phyloP scores from a whole-genome alignment of 2,329 filamentous ascomycete genomes.

The Aureobasidium sp. region DNA sequence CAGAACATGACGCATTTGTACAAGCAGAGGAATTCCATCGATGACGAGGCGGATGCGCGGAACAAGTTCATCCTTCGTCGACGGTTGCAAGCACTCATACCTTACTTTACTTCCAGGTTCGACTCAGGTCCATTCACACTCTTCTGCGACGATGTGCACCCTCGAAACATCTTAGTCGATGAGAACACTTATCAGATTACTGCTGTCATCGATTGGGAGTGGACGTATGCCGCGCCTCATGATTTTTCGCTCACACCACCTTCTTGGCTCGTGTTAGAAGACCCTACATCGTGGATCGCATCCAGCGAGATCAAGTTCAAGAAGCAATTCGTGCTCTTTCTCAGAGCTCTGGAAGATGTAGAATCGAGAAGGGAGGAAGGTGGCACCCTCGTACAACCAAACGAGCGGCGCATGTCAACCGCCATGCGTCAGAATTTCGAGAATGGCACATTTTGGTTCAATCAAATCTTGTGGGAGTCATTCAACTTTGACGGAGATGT shows the following conservation, averaged over 20 bases:
- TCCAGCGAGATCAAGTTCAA: neutral
- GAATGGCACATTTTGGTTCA: neutral
- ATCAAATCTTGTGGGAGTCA: neutral
- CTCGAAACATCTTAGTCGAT: conserved; percentile 22
- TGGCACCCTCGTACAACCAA: too few species aligned
- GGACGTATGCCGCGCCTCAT: conserved; percentile 21
- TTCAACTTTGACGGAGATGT: neutral
- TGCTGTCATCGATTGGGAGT: conserved; percentile 23
- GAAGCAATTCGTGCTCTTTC: neutral
- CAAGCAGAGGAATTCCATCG: conserved; percentile 23
- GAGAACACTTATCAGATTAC: conserved; percentile 18
- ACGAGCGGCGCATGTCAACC: neutral
- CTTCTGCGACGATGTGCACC: conserved; percentile 21
- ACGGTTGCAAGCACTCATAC: conserved; percentile 18
- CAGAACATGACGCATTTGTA: conserved; percentile 23
- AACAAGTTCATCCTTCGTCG: conserved; percentile 23
- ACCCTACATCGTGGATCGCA: neutral
- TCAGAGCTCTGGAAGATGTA: neutral
- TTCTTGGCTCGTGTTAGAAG: neutral
- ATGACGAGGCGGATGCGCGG: conserved; percentile 22
- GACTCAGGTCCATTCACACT: neutral
- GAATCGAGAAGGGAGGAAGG: neutral
- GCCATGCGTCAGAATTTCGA: neutral
- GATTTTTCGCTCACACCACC: conserved; percentile 21
- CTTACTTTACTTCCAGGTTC: conserved; percentile 16